These are phyloP conservation scores for Pseudogymnoascus sp. DNA, from an alignment of 2,329 filamentous ascomycete genomes.

Conservation along the genomic window DNA sequence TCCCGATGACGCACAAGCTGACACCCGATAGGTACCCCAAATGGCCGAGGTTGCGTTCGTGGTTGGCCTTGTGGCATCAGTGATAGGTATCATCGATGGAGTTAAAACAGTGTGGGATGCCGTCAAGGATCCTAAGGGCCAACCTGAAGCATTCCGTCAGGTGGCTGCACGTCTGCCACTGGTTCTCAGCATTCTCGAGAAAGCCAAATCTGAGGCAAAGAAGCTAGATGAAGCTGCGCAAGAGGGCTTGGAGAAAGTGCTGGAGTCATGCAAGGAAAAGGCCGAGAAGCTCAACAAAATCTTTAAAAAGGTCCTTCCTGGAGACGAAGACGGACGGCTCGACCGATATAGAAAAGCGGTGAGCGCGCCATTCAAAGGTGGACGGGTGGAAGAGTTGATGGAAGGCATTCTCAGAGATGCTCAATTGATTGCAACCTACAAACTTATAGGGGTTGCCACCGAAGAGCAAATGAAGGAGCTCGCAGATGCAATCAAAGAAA, in stretches of 20 bases:
- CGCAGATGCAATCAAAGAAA: no score
- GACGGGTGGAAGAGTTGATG: constrained; percentile 22
- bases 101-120: constrained; percentile 22
- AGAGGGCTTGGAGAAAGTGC: constrained; percentile 17
- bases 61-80: constrained; percentile 19
- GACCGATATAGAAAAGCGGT: constrained; percentile 23
- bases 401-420: constrained; percentile 23
- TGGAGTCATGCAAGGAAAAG: constrained; percentile 21
- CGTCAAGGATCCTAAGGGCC: constrained; percentile 21
- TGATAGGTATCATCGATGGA: constrained; percentile 22
- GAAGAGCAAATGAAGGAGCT: no score
- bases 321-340: constrained; percentile 20
- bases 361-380: constrained; percentile 17
- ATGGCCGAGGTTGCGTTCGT: constrained; percentile 19
- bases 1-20: background rate
- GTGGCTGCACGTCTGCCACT: constrained; percentile 21
- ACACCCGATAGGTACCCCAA: constrained; percentile 15
- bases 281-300: constrained; percentile 21
- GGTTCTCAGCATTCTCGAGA: constrained; percentile 18
- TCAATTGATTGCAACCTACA: constrained; percentile 20
- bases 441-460: background rate
- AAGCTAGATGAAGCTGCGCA: constrained; percentile 9
- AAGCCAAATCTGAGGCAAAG: constrained; percentile 16
- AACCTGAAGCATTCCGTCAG: constrained; percentile 23
- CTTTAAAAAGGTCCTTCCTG: constrained; percentile 21